A percentile compares a stretch with the other conserved stretches of the same genome.
These are phyloP conservation scores for Moniliella sp. DNA, from an alignment of 1,284 basidiomycete species.

Conservation along the genomic window DNA sequence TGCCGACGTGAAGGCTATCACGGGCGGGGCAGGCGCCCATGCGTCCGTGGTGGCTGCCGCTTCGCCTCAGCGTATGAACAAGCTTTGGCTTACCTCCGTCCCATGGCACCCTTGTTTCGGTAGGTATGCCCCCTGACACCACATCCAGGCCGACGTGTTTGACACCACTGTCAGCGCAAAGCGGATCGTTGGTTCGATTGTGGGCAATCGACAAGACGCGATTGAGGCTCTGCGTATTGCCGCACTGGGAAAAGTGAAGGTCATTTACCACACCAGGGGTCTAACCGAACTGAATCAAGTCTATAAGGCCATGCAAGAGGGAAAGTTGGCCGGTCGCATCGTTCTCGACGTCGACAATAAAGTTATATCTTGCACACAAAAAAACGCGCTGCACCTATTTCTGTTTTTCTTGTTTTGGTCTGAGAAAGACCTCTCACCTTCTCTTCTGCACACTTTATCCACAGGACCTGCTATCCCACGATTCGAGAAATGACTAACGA, in stretches of 20 bases:
- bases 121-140: slow-evolving; percentile 49
- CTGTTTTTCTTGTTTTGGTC: too few relatives aligned
- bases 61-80: slow-evolving; percentile 46
- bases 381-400: too few relatives aligned
- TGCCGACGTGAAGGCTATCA: slow-evolving; percentile 41
- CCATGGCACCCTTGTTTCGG: slow-evolving; percentile 49
- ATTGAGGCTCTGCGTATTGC: slow-evolving; percentile 47
- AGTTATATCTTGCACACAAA: too few relatives aligned
- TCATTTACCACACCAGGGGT: neutral
- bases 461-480: too few relatives aligned
- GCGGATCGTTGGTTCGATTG: slow-evolving; percentile 52
- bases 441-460: too few relatives aligned
- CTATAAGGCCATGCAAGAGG: slow-evolving; percentile 38
- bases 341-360: slow-evolving; percentile 40
- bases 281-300: too few relatives aligned
- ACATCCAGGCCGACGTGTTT: slow-evolving; percentile 50
- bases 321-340: slow-evolving; percentile 45
- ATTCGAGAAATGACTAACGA: too few relatives aligned
- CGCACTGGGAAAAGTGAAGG: slow-evolving; percentile 43
- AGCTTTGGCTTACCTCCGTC: slow-evolving; percentile 44
- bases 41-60: slow-evolving; percentile 36
- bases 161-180: slow-evolving; percentile 41
- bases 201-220: slow-evolving; percentile 38
- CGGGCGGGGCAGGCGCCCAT: slow-evolving; percentile 54
- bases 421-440: too few relatives aligned